Evolutionary conservation across 2,329 filamentous ascomycete species (phyloP).

Genomic region (Xylaria sp.): DNA sequence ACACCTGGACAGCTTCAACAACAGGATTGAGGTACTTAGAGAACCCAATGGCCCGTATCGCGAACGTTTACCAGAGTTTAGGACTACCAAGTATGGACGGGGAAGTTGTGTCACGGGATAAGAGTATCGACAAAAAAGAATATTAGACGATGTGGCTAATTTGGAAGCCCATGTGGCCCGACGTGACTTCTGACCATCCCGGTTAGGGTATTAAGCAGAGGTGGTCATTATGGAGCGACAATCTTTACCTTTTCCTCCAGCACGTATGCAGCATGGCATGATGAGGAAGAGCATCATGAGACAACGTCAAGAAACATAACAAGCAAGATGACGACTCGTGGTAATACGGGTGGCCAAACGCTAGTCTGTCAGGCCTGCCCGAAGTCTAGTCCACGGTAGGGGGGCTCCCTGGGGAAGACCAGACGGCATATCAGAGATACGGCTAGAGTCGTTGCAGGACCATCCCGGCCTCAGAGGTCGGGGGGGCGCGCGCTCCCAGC

Average conservation of each 20-base stretch:
- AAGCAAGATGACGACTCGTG: slow-evolving; percentile 37
- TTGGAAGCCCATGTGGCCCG: slow-evolving; percentile 37
- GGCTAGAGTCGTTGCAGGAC: slow-evolving; percentile 26
- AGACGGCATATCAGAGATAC: slow-evolving; percentile 22
- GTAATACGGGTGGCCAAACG: slow-evolving; percentile 34
- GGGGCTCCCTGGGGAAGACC: slow-evolving; percentile 22
- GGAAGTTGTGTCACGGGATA: slow-evolving; percentile 29
- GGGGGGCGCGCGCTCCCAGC: slow-evolving; percentile 23
- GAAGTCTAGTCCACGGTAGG: slow-evolving; percentile 29
- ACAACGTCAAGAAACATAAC: slow-evolving; percentile 35
- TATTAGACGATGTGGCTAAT: slow-evolving; percentile 40
- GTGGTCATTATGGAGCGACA: slow-evolving; percentile 37
- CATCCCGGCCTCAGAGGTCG: slow-evolving; percentile 28
- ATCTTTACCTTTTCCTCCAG: slow-evolving; percentile 37
- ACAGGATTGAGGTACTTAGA: slow-evolving; percentile 11
- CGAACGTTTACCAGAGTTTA: slow-evolving; percentile 10
- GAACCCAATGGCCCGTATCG: slow-evolving; percentile 13
- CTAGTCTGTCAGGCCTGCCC: slow-evolving; percentile 30
- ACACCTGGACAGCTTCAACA: slow-evolving; percentile 16
- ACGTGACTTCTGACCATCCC: slow-evolving; percentile 35
- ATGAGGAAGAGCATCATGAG: slow-evolving; percentile 35
- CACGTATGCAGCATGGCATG: slow-evolving; percentile 36
- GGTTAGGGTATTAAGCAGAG: slow-evolving; percentile 33
- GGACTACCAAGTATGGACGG: slow-evolving; percentile 19
- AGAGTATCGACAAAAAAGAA: slow-evolving; percentile 30